Evolutionary conservation across 805 yeast species (phyloP), one percentile per base, ranked within the genome.

Genomic region (Wickerhamomyces pijperi): DNA sequence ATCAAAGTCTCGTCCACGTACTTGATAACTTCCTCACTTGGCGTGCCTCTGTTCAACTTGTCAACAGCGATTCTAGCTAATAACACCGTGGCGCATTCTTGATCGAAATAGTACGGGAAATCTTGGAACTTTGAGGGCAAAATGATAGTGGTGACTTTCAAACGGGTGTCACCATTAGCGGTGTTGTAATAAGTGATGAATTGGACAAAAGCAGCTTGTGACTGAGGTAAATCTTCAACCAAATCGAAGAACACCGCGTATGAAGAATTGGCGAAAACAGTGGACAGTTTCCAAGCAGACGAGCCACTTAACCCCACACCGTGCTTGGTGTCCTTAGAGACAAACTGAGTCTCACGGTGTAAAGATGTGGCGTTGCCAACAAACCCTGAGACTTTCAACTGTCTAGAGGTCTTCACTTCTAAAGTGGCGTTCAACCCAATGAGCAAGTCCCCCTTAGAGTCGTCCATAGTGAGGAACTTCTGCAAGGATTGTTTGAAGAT

Each of bases 21-120:
- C 60, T 95, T 71, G 54, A 88, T 72, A 18, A 90, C 83, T 58
- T 90, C 97, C 13, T 94, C 88, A 34, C 92, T 92, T 52, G 86
- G 95, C 9, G 17, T 12, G 53, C 87, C 95, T 19, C 82, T 73
- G 47, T 74, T 74, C 8, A 78, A 74, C 59, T 87, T 87, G 69
- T 74, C 81, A 35, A 90, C 87, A 11, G 96, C 92, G 39, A 90
- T 73, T 56, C 97, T 72, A 2, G 97, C 82, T 79, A 90, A 81
- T 42, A 88, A 65, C 1, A 88, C 97, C 14, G 96, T 94, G 3
- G 98, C 96, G 12, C 97, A 95, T 62, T 92, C 97, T 68, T 92
- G 97, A 63, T 92, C 99, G 59, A 92, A 92, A n/a, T 92, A 69
- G 21, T 66, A 65, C 14, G 4, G 9, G 29, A 25, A 25, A 12